Percentiles rank a stretch among this genome's conserved stretches.
These are phyloP conservation scores for Nyctanthes arbortristis DNA, from an alignment of 257 asterid species.

Conservation along the genomic window DNA sequence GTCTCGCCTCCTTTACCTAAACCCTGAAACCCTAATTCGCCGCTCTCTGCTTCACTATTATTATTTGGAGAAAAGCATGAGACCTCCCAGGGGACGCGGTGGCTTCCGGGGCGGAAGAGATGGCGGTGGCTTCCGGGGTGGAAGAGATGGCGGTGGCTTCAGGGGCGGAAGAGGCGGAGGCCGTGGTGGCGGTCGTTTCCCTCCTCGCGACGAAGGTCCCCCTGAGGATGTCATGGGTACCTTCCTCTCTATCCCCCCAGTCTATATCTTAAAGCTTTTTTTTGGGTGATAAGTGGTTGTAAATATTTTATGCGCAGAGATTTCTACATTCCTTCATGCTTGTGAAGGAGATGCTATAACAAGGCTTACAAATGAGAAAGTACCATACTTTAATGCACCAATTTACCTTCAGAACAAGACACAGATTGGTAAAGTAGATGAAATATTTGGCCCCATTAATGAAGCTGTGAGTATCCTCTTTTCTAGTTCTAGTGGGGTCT, in stretches of 20 bases:
- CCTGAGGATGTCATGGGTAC: constrained; percentile 69
- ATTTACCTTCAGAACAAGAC: constrained; percentile 90
- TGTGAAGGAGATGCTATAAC: constrained; percentile 97
- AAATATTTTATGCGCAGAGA: constrained; percentile 49
- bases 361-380: constrained; percentile 79
- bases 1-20: constrained; percentile 3
- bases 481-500: not conserved
- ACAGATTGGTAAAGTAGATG: constrained; percentile 98
- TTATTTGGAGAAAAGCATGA: constrained; percentile 38
- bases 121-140: constrained; percentile 59
- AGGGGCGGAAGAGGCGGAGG: constrained; percentile 50
- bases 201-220: constrained; percentile 77
- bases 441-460: constrained; percentile 93
- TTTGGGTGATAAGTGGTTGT: not conserved
- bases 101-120: constrained; percentile 75
- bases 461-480: constrained; percentile 70
- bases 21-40: constrained; percentile 28
- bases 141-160: constrained; percentile 49
- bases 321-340: constrained; percentile 76
- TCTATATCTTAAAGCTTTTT: not conserved
- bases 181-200: constrained; percentile 46
- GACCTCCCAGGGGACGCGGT: constrained; percentile 98
- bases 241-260: constrained; percentile 3
- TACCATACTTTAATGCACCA: constrained; percentile 93
- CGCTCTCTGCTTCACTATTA: not conserved